Conservation (phyloP, 768 basidiomycete species). For the Sarcodon sp. region DNA sequence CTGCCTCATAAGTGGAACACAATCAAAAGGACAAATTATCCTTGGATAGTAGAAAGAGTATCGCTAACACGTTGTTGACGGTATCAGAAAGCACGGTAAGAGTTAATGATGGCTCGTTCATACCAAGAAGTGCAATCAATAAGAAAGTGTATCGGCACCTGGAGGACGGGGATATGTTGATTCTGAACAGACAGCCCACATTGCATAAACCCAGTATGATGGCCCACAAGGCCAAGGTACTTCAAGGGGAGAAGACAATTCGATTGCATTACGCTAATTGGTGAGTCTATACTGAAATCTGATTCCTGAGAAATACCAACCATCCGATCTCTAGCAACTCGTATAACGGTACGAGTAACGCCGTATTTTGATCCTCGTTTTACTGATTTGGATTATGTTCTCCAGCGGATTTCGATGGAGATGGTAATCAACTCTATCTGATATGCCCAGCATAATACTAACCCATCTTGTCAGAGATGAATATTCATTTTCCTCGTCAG, state of each 20-base stretch:
- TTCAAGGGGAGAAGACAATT: conserved; percentile 96
- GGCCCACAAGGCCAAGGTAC: conserved; percentile 85
- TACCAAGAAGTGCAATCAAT: conserved; percentile 71
- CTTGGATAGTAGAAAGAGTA: conserved; percentile 83
- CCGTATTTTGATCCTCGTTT: not conserved
- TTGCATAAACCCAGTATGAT: conserved; percentile 99
- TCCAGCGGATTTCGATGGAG: conserved; percentile 85
- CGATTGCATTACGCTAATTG: conserved; percentile 99
- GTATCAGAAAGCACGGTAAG: conserved; percentile 66
- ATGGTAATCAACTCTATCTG: conserved; percentile 32
- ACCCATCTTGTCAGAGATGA: conserved; percentile 65
- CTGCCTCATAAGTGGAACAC: not conserved
- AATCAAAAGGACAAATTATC: conserved; percentile 63
- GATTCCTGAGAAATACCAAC: not conserved
- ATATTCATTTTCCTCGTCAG: conserved; percentile 97
- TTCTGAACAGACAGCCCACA: conserved; percentile 96
- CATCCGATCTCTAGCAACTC: conserved; percentile 57
- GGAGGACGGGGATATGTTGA: conserved; percentile 86
- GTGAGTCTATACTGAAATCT: conserved; percentile 28
- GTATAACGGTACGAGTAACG: conserved; percentile 67
- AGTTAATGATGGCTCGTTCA: conserved; percentile 31
- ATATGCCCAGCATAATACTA: conserved; percentile 6
- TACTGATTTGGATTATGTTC: conserved; percentile 3
- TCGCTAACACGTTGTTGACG: conserved; percentile 90
- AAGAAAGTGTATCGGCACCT: conserved; percentile 98